Evolutionary conservation across 345 rosid genomes (phyloP).

Genomic region (Bruguiera sexangula): DNA sequence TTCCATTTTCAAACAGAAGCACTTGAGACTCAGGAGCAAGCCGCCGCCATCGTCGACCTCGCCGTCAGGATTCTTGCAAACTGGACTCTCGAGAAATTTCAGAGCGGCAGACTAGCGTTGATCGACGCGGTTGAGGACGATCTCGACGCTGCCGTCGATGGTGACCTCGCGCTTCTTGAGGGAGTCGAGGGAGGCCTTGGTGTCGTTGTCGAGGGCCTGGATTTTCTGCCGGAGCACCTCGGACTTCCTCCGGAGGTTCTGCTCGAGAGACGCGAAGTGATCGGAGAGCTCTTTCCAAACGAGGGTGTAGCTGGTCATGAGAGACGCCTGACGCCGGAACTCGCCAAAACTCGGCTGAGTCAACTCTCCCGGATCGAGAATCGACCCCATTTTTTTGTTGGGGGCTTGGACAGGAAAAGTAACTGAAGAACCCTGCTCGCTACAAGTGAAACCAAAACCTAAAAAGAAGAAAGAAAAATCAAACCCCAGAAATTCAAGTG

Average conservation of each 20-base stretch:
- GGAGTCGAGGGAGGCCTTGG: constrained; percentile 66
- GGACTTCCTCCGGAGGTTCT: constrained; percentile 69
- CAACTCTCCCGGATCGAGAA: constrained; percentile 91
- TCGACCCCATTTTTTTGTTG: constrained; percentile 62
- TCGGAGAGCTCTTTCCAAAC: constrained; percentile 99
- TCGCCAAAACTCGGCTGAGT: constrained; percentile 87
- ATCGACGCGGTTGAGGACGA: constrained; percentile 57
- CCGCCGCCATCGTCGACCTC: constrained; percentile 85
- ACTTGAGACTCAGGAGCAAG: constrained; percentile 40
- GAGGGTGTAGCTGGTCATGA: constrained; percentile 97
- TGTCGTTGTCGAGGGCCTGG: constrained; percentile 59
- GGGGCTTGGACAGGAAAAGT: not conserved
- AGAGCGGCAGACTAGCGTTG: constrained; percentile 48
- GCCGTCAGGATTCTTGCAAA: constrained; percentile 44
- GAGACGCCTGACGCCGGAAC: constrained; percentile 83
- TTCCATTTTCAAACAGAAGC: constrained; percentile 67
- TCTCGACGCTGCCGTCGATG: constrained; percentile 80
- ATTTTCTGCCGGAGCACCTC: constrained; percentile 72
- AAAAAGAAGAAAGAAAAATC: no score
- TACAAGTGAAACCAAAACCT: not conserved
- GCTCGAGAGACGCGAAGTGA: constrained; percentile 83
- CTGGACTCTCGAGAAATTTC: constrained; percentile 33
- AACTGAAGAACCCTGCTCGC: not conserved
- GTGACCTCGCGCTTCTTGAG: constrained; percentile 83
- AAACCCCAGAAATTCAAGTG: constrained; percentile 10